Evolutionary conservation across 2,329 filamentous ascomycete species (phyloP).

Genomic region (Hymenoscyphus occultus): DNA sequence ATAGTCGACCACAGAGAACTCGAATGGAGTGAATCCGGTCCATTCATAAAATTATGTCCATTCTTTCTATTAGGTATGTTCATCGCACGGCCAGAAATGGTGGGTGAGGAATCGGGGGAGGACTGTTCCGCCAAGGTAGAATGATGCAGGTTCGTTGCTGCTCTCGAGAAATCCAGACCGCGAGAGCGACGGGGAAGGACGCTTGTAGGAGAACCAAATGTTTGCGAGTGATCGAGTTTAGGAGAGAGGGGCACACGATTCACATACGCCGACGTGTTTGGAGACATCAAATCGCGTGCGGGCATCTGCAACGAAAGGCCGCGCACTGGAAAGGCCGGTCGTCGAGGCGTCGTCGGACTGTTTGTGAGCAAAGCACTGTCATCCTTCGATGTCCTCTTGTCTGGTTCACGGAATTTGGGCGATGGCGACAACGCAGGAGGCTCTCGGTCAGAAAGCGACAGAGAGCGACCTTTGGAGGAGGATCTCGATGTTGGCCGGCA

Average conservation of each 20-base stretch:
- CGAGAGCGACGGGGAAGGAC: conserved; percentile 85
- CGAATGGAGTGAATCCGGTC: conserved; percentile 62
- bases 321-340: conserved; percentile 59
- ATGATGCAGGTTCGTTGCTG: conserved; percentile 91
- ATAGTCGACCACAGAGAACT: conserved; percentile 67
- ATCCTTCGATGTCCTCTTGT: conserved; percentile 35
- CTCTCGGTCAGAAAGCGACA: conserved; percentile 34
- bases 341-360: conserved; percentile 68
- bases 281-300: conserved; percentile 45
- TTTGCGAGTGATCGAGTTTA: conserved; percentile 79
- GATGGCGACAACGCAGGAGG: conserved; percentile 34
- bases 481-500: conserved; percentile 26
- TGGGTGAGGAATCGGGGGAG: conserved; percentile 87
- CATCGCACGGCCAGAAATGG: conserved; percentile 68
- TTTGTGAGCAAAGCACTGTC: conserved; percentile 32
- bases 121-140: conserved; percentile 87
- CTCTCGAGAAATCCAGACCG: conserved; percentile 88
- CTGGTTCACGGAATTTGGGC: conserved; percentile 36
- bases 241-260: conserved; percentile 73
- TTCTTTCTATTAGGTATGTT: conserved; percentile 55
- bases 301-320: conserved; percentile 72
- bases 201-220: conserved; percentile 82
- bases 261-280: conserved; percentile 45
- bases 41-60: conserved; percentile 46
- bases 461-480: conserved; percentile 35